phyloP scores from a whole-genome alignment of 768 basidiomycete species.

The Amyloporia xantha region DNA sequence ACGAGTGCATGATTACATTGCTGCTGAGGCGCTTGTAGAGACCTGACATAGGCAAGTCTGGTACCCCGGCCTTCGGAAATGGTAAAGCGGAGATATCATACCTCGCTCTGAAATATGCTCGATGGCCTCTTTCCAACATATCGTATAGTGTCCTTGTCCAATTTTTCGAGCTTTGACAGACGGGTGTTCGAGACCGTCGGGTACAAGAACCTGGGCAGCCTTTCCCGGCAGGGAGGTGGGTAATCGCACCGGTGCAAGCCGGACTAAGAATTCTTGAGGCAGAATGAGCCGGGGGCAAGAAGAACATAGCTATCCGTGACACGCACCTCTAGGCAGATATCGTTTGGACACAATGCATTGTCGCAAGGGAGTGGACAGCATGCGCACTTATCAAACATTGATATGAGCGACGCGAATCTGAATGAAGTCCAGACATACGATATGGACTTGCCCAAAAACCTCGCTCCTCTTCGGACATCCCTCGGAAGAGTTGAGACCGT shows the following conservation, averaged over 20 bases:
- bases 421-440: constrained; percentile 34
- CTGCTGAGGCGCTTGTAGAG: constrained; percentile 14
- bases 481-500: constrained; percentile 24
- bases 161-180: constrained; percentile 44
- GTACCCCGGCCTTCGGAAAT: not conserved
- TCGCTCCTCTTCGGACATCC: constrained; percentile 59
- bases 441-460: constrained; percentile 74
- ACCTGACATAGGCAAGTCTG: constrained; percentile 7
- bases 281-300: not conserved
- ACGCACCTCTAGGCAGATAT: constrained; percentile 52
- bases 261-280: constrained; percentile 41
- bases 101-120: constrained; percentile 31
- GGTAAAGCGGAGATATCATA: constrained; percentile 12
- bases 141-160: constrained; percentile 44
- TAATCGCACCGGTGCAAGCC: constrained; percentile 45
- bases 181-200: constrained; percentile 63
- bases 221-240: constrained; percentile 18
- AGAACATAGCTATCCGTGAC: not conserved
- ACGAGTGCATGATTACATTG: constrained; percentile 31
- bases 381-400: constrained; percentile 45
- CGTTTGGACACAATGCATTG: constrained; percentile 43
- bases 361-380: constrained; percentile 62
- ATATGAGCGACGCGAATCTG: not conserved
- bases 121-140: constrained; percentile 53
- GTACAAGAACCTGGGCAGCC: constrained; percentile 28